Evolutionary conservation across 2,329 filamentous ascomycete genomes (phyloP).

Genomic region (Trichoderma atrobrunneum): DNA sequence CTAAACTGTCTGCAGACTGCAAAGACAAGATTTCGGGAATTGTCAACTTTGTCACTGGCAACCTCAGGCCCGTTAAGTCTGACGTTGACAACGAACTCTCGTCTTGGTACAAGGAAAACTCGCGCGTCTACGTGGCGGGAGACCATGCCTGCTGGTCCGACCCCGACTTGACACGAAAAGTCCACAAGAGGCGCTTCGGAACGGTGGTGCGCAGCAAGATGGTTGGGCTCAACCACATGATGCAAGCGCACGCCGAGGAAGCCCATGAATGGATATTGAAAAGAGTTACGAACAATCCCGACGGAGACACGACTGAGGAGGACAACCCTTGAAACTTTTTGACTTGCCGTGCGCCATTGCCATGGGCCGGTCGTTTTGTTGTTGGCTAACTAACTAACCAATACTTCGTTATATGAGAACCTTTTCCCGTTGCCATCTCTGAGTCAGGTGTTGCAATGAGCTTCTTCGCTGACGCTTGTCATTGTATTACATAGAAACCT

Average conservation of each 20-base stretch:
- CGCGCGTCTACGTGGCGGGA: slow-evolving; percentile 71
- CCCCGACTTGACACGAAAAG: slow-evolving; percentile 56
- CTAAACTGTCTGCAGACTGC: slow-evolving; percentile 46
- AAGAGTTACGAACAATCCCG: slow-evolving; percentile 33
- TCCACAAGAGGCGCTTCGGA: slow-evolving; percentile 60
- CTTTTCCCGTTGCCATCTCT: neutral
- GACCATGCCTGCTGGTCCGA: slow-evolving; percentile 75
- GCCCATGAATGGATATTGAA: slow-evolving; percentile 51
- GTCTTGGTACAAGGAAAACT: slow-evolving; percentile 81
- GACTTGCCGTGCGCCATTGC: neutral
- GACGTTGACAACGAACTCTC: slow-evolving; percentile 71
- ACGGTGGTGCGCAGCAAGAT: slow-evolving; percentile 52
- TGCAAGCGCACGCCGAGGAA: slow-evolving; percentile 52
- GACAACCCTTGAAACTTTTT: slow-evolving; percentile 30
- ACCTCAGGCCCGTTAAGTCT: slow-evolving; percentile 73
- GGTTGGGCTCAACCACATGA: slow-evolving; percentile 53
- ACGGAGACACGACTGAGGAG: slow-evolving; percentile 50
- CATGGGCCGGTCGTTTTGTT: neutral
- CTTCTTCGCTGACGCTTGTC: neutral
- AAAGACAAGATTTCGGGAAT: slow-evolving; percentile 67
- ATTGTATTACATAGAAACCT: neutral
- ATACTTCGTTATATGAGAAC: neutral
- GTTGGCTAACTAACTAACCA: neutral
- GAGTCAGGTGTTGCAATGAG: neutral
- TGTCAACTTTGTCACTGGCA: slow-evolving; percentile 77